Evolutionary conservation across 2,329 filamentous ascomycete genomes (phyloP).

Genomic region (Aspergillus pseudotamarii): DNA sequence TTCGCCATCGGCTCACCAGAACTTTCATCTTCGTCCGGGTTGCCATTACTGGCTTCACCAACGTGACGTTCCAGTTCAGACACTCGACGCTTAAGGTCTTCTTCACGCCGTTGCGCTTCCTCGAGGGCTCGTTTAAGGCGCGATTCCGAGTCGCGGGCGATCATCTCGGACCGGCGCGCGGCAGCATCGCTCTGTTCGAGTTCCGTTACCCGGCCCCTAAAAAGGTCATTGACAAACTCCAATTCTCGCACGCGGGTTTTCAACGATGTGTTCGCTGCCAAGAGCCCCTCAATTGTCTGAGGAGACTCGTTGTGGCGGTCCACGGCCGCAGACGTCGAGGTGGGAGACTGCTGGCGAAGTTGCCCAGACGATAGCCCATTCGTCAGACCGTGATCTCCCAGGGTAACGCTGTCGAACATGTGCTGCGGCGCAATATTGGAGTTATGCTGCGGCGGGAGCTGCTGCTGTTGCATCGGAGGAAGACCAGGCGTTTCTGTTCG

Average conservation of each 20-base stretch:
- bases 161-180: constrained; percentile 62
- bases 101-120: constrained; percentile 76
- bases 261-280: constrained; percentile 80
- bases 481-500: constrained; percentile 77
- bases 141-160: constrained; percentile 56
- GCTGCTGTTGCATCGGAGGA: constrained; percentile 42
- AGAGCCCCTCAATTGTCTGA: constrained; percentile 77
- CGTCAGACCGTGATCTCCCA: constrained; percentile 70
- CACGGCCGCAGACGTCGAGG: constrained; percentile 60
- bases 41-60: constrained; percentile 30
- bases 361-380: constrained; percentile 55
- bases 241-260: constrained; percentile 94
- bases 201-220: constrained; percentile 72
- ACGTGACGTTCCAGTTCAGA: constrained; percentile 70
- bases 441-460: constrained; percentile 64
- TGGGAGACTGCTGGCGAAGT: constrained; percentile 61
- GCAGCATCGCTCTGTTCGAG: constrained; percentile 75
- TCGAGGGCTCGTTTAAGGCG: constrained; percentile 68
- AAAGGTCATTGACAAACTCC: constrained; percentile 89
- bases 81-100: constrained; percentile 78
- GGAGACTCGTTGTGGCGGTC: constrained; percentile 69
- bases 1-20: constrained; percentile 55
- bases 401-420: constrained; percentile 71
- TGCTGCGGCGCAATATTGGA: constrained; percentile 72
- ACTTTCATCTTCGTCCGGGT: constrained; percentile 25